Evolutionary conservation across 495 filamentous ascomycete species (phyloP), one percentile per base, ranked within the genome.

Genomic region (Cenococcum geophilum): DNA sequence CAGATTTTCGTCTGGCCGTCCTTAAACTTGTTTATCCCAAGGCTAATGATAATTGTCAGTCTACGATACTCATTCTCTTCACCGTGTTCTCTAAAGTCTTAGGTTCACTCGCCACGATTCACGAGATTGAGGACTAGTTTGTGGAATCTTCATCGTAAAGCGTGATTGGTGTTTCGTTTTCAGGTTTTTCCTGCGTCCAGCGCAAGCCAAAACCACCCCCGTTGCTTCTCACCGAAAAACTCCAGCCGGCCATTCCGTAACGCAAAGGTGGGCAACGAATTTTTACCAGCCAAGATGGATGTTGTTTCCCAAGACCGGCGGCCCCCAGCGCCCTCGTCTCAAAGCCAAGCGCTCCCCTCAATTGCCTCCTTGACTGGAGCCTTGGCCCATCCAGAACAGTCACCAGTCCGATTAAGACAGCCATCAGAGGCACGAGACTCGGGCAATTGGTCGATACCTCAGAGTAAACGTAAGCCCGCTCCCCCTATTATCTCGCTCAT

Each of bases 381-480:
- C 11, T 55, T 65, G 25, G 37, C 68, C 12, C 61, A 57, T 18
- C 36, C 61, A 10, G 68, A 70, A 50, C 68, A 68, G 48, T 62
- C 57, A 20, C 62, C 61, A 22, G 53, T 59, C n/a, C 61, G 50
- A 47, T 59, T 62, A 49, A 59, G 59, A 27, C 69, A 64, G 50
- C 56, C 62, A 22, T 58, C 60, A 1, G 70, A 68, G 14, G 47
- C 65, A 48, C 64, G 68, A n/a, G 69, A 72, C 58, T 72, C 70
- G 22, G 70, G 70, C 20, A 72, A 70, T 65, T 72, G 70, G 70
- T 68, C 65, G 21, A 63, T 65, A 18, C 63, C 67, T 34, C 70
- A 72, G 40, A 72, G 70, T 60, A 72, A 72, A 56, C 70, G 70
- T 72, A 57, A 68, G 70, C 61, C 20, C 32, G 12, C 12, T 49